These are phyloP conservation scores for Lasiodiplodia sp. DNA, from an alignment of 2,329 filamentous ascomycete species.

Conservation along the genomic window DNA sequence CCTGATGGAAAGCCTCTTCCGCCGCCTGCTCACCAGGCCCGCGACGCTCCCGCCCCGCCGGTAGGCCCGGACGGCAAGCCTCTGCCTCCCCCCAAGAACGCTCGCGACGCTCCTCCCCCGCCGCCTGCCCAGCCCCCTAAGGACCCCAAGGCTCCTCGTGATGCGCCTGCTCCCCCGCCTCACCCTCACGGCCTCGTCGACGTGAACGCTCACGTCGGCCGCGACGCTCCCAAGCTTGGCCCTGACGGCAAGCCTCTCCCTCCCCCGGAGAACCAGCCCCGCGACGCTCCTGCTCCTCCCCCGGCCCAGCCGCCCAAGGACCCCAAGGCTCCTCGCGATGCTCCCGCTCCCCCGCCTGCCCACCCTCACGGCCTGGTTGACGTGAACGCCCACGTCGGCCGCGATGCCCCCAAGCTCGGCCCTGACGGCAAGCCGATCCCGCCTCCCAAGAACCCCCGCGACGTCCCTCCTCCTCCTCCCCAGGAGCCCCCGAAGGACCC, in stretches of 20 bases:
- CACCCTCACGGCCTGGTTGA: not conserved
- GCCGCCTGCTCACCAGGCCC: not conserved
- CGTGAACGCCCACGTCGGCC: not conserved
- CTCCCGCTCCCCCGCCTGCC: not conserved
- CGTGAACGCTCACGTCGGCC: not conserved
- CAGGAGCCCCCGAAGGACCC: not conserved
- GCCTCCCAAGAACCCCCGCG: not conserved
- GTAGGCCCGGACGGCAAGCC: not conserved
- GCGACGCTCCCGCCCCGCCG: slow-evolving; percentile 1
- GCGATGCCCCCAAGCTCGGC: not conserved
- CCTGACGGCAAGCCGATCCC: not conserved
- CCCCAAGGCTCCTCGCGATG: not conserved
- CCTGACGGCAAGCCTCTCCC: not conserved
- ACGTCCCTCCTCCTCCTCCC: not conserved
- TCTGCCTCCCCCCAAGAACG: not conserved
- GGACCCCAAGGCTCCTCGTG: not conserved
- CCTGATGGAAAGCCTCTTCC: slow-evolving; percentile 2
- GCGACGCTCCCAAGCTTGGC: not conserved
- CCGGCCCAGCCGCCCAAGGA: not conserved
- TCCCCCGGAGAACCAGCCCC: not conserved
- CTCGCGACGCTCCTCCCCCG: not conserved
- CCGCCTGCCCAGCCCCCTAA: not conserved
- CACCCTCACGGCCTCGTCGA: not conserved
- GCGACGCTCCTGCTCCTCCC: not conserved
- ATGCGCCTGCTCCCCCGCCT: not conserved